Conservation (phyloP, 768 basidiomycete genomes). For the Hortiboletus flavorubellus region DNA sequence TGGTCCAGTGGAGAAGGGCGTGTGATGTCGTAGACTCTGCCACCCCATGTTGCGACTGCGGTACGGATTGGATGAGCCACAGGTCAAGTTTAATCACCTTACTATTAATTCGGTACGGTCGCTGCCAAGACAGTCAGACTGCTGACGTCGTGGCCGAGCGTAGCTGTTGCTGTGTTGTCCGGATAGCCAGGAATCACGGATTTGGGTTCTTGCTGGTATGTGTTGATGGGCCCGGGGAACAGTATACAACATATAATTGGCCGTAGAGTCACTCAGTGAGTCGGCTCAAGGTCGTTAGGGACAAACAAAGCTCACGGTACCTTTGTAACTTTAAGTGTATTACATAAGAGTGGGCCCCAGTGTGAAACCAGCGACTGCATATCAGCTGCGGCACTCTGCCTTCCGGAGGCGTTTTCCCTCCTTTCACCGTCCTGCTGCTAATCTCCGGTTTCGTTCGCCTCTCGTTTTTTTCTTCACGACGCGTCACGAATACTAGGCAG, state of each 20-base stretch:
- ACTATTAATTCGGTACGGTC: neutral
- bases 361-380: neutral
- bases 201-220: neutral
- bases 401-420: constrained; percentile 8
- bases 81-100: neutral
- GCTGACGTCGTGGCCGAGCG: too few relatives aligned
- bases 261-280: too few relatives aligned
- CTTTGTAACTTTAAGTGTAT: neutral
- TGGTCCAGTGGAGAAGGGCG: neutral
- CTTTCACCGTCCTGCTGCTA: constrained; percentile 19
- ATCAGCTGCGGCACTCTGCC: constrained; percentile 1
- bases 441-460: constrained; percentile 21
- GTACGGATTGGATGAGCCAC: neutral
- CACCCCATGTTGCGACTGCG: neutral
- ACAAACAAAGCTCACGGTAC: too few relatives aligned
- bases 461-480: constrained; percentile 14
- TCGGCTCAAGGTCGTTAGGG: too few relatives aligned
- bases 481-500: constrained; percentile 20
- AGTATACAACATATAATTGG: too few relatives aligned
- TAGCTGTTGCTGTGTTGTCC: neutral
- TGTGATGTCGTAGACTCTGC: too few relatives aligned
- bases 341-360: neutral
- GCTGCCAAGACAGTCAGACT: too few relatives aligned
- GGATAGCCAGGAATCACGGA: neutral
- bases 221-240: too few relatives aligned